A percentile compares a stretch with the other conserved stretches of the same genome.
Evolutionary conservation across 2,329 filamentous ascomycete species (phyloP).

Genomic region (Colletotrichum endophyticum): DNA sequence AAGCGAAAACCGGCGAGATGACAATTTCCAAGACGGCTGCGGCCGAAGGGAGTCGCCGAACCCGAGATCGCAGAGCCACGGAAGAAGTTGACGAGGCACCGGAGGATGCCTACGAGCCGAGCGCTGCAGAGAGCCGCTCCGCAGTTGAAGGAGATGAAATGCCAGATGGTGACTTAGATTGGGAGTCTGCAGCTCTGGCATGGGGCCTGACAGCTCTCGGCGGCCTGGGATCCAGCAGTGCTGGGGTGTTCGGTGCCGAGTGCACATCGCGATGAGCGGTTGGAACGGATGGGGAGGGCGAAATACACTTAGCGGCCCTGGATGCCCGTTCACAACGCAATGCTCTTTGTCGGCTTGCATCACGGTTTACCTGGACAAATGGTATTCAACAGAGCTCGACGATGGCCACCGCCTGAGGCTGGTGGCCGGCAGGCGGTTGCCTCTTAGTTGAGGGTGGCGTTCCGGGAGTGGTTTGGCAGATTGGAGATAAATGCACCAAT

Average conservation of each 20-base stretch:
- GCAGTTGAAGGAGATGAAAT: conserved; percentile 45
- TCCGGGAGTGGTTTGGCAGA: background rate
- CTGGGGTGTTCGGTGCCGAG: conserved; percentile 53
- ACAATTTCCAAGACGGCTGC: background rate
- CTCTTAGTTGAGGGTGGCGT: background rate
- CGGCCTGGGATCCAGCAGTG: conserved; percentile 48
- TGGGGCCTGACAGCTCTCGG: conserved; percentile 50
- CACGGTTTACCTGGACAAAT: background rate
- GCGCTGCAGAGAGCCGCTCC: conserved; percentile 32
- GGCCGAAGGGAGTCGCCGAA: conserved; percentile 23
- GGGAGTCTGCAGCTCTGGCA: conserved; percentile 50
- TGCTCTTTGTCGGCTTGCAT: background rate
- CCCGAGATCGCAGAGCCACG: conserved; percentile 30
- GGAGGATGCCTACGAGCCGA: conserved; percentile 43
- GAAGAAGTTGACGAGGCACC: conserved; percentile 25
- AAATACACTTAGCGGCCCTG: background rate
- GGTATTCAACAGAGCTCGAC: background rate
- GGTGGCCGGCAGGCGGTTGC: background rate
- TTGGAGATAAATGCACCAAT: background rate
- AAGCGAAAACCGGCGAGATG: background rate
- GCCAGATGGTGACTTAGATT: conserved; percentile 45
- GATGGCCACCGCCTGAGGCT: background rate
- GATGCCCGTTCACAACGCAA: background rate
- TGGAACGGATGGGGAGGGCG: background rate
- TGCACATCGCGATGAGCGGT: conserved; percentile 40